These are phyloP conservation scores for Populus tomentosa DNA, from an alignment of 441 rosid species.

Conservation along the genomic window DNA sequence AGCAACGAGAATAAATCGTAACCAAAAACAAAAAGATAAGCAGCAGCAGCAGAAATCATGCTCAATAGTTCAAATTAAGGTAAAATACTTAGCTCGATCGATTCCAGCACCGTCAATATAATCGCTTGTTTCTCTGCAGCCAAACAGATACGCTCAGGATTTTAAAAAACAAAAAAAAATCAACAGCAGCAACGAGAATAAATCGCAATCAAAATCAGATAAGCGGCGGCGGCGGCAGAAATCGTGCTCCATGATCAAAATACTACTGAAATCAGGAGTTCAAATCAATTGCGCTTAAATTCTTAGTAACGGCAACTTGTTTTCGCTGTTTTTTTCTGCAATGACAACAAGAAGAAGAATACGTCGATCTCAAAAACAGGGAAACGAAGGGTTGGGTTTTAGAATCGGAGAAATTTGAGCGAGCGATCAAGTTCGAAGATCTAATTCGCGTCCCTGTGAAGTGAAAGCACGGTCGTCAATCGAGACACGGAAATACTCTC, in stretches of 20 bases:
- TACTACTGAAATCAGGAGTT: not conserved
- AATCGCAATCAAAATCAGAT: no score
- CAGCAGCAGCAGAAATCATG: not conserved
- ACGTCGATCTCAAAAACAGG: not conserved
- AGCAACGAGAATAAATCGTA: no score
- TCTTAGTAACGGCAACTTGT: not conserved
- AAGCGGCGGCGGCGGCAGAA: not conserved
- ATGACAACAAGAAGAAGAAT: not conserved
- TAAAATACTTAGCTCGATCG: not conserved
- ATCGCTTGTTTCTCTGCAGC: not conserved
- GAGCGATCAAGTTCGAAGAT: not conserved
- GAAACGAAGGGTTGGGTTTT: not conserved
- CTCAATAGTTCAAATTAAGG: not conserved
- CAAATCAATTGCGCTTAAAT: not conserved
- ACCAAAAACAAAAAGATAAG: not conserved
- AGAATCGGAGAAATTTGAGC: not conserved
- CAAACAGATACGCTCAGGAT: not conserved
- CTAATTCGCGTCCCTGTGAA: not conserved
- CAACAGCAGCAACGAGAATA: not conserved
- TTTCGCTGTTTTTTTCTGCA: not conserved
- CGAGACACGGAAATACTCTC: not conserved
- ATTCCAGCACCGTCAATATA: not conserved
- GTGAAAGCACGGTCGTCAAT: not conserved
- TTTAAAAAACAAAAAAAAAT: no score
- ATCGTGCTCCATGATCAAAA: not conserved